Base-by-base conservation (phyloP, 129 eudicot species). In the Flaveria sonorensis region DNA sequence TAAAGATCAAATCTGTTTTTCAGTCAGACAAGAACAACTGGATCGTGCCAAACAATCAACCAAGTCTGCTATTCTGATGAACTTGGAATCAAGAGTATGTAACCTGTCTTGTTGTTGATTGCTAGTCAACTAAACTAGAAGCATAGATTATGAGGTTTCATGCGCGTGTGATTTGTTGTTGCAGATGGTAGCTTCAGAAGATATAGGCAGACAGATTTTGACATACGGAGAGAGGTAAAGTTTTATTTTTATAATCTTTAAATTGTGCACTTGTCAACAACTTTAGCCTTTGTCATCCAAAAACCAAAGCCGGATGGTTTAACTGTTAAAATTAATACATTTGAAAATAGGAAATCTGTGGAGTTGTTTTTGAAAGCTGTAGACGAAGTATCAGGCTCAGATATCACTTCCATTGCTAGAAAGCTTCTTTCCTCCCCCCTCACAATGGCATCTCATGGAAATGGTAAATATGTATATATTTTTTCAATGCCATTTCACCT, bases 371-470 rank as follows among this genome's bases (percentile, higher is more conserved):
- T 94, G 92, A 87, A 91, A 73, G 82, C 85, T 20, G 81, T 94
- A 11, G 98, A 94, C 28, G 89, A 84, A 83, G 86, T 94, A 32
- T 55, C 96, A 6, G 68, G 81, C 21, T 73, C 87, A 61, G 98
- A 94, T 77, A 94, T 94, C 61, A 72, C 89, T 76, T 81, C 89
- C 51, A 71, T 87, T 36, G 85, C 85, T 2, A 73, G 78, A 55
- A 94, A 87, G 84, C 93, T 94, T 74, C 64, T 94, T 61, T 78
- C 86, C 0, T 89, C 97, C 2, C 98, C 98, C 14, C 98, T 94
- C 70, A 91, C 98, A 47, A 89, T 94, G 98, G 98, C 98, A 57
- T 87, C 96, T 67, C 86, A 89, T 39, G 98, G 98, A 83, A 96
- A 91, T 62, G 90, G 98, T 94, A 89, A 79, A 30, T 30, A 30